phyloP scores from a whole-genome alignment of 208 protist genomes.

The Wallacemonas collosoma region DNA sequence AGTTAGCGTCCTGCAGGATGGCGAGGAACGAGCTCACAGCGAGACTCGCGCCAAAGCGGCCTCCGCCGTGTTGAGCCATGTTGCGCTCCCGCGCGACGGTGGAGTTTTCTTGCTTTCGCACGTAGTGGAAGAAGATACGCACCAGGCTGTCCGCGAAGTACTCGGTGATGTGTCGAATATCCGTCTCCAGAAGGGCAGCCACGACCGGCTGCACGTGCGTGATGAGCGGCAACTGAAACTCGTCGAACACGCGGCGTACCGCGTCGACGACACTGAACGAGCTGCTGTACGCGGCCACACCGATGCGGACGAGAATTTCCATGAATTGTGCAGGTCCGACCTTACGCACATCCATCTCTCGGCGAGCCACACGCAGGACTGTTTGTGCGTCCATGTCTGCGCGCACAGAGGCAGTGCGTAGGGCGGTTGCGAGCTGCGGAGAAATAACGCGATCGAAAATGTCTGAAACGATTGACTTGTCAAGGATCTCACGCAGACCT shows the following conservation, averaged over 20 bases:
- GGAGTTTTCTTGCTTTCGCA: constrained; percentile 66
- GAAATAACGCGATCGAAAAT: constrained; percentile 80
- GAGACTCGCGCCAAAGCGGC: constrained; percentile 67
- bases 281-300: constrained; percentile 30
- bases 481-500: constrained; percentile 29
- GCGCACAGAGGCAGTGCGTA: constrained; percentile 44
- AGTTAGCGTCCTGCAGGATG: constrained; percentile 79
- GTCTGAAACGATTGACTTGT: constrained; percentile 36
- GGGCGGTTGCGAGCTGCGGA: constrained; percentile 57
- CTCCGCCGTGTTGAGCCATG: constrained; percentile 56
- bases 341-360: constrained; percentile 81
- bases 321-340: constrained; percentile 70
- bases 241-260: constrained; percentile 44
- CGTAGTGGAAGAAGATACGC: constrained; percentile 84
- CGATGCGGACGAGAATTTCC: constrained; percentile 75
- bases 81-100: constrained; percentile 33
- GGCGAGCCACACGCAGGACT: constrained; percentile 47
- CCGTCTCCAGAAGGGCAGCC: constrained; percentile 34
- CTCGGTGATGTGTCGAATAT: constrained; percentile 57
- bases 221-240: constrained; percentile 34
- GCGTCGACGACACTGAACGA: constrained; percentile 48
- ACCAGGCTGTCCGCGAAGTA: constrained; percentile 77
- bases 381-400: constrained; percentile 43
- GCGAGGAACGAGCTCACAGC: constrained; percentile 40
- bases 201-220: constrained; percentile 24